A percentile compares a stretch with the other conserved stretches of the same genome.
Evolutionary conservation across 129 eudicot species (phyloP).

Genomic region (Silybum marianum): DNA sequence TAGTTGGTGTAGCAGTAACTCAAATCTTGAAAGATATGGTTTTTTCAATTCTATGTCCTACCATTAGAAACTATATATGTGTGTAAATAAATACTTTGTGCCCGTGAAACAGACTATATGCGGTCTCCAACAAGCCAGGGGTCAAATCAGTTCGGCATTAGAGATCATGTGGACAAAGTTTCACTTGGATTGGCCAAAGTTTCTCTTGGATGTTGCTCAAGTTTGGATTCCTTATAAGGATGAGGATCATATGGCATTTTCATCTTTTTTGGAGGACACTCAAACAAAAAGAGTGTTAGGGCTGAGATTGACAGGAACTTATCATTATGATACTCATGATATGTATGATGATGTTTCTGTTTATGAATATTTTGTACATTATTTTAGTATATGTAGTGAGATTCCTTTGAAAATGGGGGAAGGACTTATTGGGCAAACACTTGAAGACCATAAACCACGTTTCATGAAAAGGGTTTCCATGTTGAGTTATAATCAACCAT

Average conservation of each 20-base stretch:
- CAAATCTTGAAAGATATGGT: not conserved
- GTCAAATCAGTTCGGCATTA: conserved; percentile 2
- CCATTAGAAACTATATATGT: too few relatives aligned
- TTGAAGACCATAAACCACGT: not conserved
- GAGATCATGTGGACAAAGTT: not conserved
- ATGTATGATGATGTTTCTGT: not conserved
- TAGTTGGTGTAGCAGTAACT: not conserved
- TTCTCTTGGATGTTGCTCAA: not conserved
- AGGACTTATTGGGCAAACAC: not conserved
- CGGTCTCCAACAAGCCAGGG: not conserved
- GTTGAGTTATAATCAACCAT: not conserved
- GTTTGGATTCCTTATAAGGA: conserved; percentile 13
- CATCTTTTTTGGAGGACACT: not conserved
- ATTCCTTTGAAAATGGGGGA: not conserved
- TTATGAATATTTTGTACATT: not conserved
- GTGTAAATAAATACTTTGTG: not conserved
- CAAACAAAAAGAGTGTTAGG: not conserved
- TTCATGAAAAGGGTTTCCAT: not conserved
- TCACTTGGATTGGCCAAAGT: not conserved
- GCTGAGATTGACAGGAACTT: not conserved
- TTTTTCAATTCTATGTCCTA: not conserved
- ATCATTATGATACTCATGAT: not conserved
- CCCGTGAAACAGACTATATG: conserved; percentile 8
- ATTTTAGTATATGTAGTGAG: not conserved
- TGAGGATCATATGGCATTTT: not conserved